Evolutionary conservation across 2,329 filamentous ascomycete genomes (phyloP), one percentile per base, ranked within the genome.

Genomic region (Xylaria arbuscula): DNA sequence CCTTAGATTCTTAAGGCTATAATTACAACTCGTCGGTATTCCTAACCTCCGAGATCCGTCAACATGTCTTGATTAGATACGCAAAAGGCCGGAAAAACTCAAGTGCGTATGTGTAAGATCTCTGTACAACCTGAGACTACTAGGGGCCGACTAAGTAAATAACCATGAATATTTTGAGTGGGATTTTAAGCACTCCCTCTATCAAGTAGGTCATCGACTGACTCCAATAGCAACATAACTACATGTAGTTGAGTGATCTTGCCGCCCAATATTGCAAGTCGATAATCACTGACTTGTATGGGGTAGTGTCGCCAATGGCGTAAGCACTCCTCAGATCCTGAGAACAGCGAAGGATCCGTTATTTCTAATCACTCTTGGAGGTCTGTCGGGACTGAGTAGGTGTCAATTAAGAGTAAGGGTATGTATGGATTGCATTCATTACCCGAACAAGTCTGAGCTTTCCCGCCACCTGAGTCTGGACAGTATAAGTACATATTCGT

Each of bases 321-420:
- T 67, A 67, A 67, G 64, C 59, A 22, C 47, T 53, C 55, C 15
- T 19, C 36, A 6, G n/a, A 62, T 58, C 45, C 53, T 63, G 24
- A 47, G 19, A 57, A 28, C 34, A 8, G n/a, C 13, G 38, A 32
- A 45, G 64, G 53, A 63, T 51, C 47, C 54, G 19, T 34, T 47
- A 58, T 63, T 47, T 58, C 34, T 28, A 42, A 67, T 62, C 8
- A n/a, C 34, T 8, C 3, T 7, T 11, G n/a, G 48, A 54, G 51
- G 28, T 28, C 28, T 5, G 28, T 28, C 28, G 28, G 28, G 28
- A 28, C 28, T 28, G 28, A 28, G 28, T 28, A 28, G 28, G 28
- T 28, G 28, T 28, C 28, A 28, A 5, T 2, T 28, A n/a, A n/a
- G n/a, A n/a, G 28, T 28, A 28, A 28, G 28, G 28, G 28, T 28